These are phyloP conservation scores for Penicillium sp. DNA, from an alignment of 2,329 filamentous ascomycete species.

Conservation along the genomic window DNA sequence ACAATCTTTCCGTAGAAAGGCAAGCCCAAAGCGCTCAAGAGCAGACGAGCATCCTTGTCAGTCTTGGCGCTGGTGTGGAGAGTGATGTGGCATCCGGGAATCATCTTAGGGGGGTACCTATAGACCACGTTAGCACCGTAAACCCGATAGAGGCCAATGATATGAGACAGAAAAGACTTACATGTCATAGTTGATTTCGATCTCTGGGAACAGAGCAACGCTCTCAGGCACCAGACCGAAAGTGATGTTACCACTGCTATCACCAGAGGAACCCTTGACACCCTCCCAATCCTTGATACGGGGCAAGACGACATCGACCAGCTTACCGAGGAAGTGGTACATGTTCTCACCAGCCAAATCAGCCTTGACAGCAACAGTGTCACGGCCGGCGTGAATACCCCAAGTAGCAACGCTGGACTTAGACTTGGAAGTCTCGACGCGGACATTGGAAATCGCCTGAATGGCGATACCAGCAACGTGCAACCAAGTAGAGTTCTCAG, in stretches of 20 bases:
- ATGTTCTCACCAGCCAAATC: slow-evolving; percentile 78
- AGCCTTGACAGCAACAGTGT: slow-evolving; percentile 70
- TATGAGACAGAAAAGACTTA: slow-evolving; percentile 51
- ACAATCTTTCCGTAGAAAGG: slow-evolving; percentile 79
- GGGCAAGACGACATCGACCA: slow-evolving; percentile 86
- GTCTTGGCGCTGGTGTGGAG: slow-evolving; percentile 82
- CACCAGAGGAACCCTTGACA: slow-evolving; percentile 73
- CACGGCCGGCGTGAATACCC: slow-evolving; percentile 69
- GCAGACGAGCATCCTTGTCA: slow-evolving; percentile 78
- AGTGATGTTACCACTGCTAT: slow-evolving; percentile 81
- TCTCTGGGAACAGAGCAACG: slow-evolving; percentile 84
- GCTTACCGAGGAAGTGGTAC: slow-evolving; percentile 86
- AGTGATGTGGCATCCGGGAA: slow-evolving; percentile 81
- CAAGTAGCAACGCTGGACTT: slow-evolving; percentile 73
- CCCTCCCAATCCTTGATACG: slow-evolving; percentile 96
- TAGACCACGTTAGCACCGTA: slow-evolving; percentile 5
- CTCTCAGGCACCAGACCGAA: slow-evolving; percentile 77
- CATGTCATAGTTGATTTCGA: slow-evolving; percentile 91
- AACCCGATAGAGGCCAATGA: not conserved
- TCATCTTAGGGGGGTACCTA: slow-evolving; percentile 70
- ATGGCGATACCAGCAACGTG: slow-evolving; percentile 81
- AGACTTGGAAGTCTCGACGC: slow-evolving; percentile 68
- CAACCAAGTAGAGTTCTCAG: slow-evolving; percentile 71
- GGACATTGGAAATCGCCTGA: slow-evolving; percentile 80
- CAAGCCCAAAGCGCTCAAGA: slow-evolving; percentile 71